These are phyloP conservation scores for Suaeda aralocaspica DNA, from an alignment of 148 eudicot species.

Conservation along the genomic window DNA sequence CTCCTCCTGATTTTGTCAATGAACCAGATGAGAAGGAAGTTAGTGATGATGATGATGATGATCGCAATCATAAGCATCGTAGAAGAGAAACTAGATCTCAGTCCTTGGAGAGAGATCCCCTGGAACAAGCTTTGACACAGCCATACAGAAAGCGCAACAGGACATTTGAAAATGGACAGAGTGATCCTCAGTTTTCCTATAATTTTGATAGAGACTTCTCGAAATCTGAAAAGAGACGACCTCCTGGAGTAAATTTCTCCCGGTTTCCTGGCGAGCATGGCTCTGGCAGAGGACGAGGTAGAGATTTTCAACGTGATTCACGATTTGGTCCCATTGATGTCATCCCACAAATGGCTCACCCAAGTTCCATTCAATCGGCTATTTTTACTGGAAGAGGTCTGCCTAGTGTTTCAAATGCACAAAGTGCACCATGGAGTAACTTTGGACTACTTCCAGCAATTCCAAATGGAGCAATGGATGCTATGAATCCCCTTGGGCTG, in stretches of 20 bases:
- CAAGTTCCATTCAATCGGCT: constrained; percentile 47
- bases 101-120: constrained; percentile 56
- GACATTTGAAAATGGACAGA: constrained; percentile 74
- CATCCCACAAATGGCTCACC: constrained; percentile 54
- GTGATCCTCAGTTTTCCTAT: constrained; percentile 46
- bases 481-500: constrained; percentile 67
- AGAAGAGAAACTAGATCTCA: constrained; percentile 69
- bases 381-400: constrained; percentile 67
- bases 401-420: constrained; percentile 53
- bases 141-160: constrained; percentile 70
- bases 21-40: constrained; percentile 90
- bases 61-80: constrained; percentile 98
- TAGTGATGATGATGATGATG: constrained; percentile 95
- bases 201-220: constrained; percentile 44
- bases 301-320: constrained; percentile 58
- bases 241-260: constrained; percentile 32
- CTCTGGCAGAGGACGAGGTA: constrained; percentile 66
- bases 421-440: constrained; percentile 60
- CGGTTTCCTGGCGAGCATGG: constrained; percentile 53
- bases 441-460: constrained; percentile 74
- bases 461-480: constrained; percentile 69
- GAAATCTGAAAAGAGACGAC: constrained; percentile 60
- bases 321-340: constrained; percentile 55
- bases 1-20: constrained; percentile 56
- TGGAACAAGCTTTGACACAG: constrained; percentile 49